Base-by-base conservation (phyloP, 2,329 filamentous ascomycete genomes). In the Fusarium oxysporum region DNA sequence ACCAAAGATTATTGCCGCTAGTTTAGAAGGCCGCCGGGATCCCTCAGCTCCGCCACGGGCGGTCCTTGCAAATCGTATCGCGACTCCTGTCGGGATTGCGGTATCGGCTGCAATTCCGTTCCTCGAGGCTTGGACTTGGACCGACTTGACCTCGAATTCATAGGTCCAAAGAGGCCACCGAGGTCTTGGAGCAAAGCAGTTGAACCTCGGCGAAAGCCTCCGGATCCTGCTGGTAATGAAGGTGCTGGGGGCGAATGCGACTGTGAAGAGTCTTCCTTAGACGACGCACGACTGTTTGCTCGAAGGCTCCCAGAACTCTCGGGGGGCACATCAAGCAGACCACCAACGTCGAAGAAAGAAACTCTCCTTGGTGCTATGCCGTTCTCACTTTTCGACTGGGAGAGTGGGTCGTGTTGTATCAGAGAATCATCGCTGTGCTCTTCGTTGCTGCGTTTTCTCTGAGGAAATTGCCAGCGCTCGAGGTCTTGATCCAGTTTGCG, bases 321-420 rank as follows among this genome's bases (percentile, higher is more conserved):
- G 11, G 74, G 72, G 4, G 82, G 71, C 23, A 86, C 86, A 9
- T 92, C 90, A 1, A 97, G 83, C 0, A 97, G 83, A 1, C 93
- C 93, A 28, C 94, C 94, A 2, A 95, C 92, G 74, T 97, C 95
- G 76, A 96, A 95, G 80, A 97, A 96, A 0, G 93, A 94, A 8
- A 96, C 89, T 51, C 87, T 77, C 45, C 77, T 78, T 14, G 73
- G 78, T 17, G 74, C 70, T 14, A 47, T 40, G 47, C 68, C 16
- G 54, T 72, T 33, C 66, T 80, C 55, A 19, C 60, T 71, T 54
- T 67, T 73, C 32, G 72, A 78, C 57, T 81, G 79, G 23, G 75
- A 75, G 11, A 81, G 69, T 23, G 78, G 78, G 40, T 85, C 81
- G 12, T 81, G 78, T 21, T 80, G 78, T 4, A 84, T 67, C 12